Conservation (phyloP, 768 basidiomycete species). For the Suillus discolor region DNA sequence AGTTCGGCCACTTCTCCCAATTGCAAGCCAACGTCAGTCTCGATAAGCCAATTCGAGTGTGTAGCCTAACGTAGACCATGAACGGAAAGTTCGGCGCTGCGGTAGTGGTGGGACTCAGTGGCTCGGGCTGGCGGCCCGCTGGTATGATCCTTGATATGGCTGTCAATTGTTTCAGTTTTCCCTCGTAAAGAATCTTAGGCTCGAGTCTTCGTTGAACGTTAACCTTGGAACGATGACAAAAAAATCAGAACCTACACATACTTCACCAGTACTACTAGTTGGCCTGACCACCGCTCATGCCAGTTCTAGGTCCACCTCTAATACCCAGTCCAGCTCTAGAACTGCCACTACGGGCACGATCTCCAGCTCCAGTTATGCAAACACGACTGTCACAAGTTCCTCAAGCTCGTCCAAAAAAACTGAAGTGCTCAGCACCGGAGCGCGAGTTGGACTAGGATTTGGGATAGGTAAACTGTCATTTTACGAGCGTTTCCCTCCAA, state of each 20-base stretch:
- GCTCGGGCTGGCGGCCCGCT: too few species aligned
- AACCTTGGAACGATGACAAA: background rate
- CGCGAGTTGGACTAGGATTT: conserved; percentile 29
- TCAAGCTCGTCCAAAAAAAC: conserved; percentile 4
- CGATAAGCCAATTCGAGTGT: background rate
- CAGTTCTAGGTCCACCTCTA: background rate
- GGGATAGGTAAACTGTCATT: conserved; percentile 21
- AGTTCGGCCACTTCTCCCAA: background rate
- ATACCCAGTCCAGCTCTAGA: background rate
- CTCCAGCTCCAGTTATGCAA: conserved; percentile 3
- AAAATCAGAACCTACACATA: background rate
- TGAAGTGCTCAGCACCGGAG: conserved; percentile 15
- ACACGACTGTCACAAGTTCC: conserved; percentile 2
- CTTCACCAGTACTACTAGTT: background rate
- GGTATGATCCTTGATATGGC: background rate
- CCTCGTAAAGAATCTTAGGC: background rate
- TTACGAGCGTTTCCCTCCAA: background rate
- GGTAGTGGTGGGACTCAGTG: too few species aligned
- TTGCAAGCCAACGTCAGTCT: background rate
- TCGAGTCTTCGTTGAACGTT: background rate
- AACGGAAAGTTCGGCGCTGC: too few species aligned
- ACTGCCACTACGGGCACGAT: background rate
- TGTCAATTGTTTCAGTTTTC: background rate
- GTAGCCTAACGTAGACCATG: background rate
- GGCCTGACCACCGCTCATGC: background rate